phyloP scores from a whole-genome alignment of 1,284 basidiomycete genomes.

The Pyrrhoderma noxium region DNA sequence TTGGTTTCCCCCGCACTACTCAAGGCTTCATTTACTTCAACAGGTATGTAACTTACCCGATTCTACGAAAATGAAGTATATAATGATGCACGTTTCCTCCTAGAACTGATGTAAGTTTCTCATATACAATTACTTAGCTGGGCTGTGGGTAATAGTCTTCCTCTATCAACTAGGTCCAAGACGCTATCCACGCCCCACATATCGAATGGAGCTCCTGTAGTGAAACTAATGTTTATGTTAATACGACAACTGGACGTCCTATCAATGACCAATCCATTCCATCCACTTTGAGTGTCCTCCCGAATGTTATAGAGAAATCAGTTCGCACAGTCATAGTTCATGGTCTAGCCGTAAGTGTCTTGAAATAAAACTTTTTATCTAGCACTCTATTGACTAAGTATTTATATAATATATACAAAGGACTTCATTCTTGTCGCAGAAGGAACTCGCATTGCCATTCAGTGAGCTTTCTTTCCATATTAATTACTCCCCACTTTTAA shows the following conservation, averaged over 20 bases:
- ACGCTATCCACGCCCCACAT: conserved; percentile 53
- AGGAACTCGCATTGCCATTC: conserved; percentile 53
- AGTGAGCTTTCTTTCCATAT: conserved; percentile 26
- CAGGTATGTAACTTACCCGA: conserved; percentile 20
- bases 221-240: conserved; percentile 39
- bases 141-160: too few species aligned
- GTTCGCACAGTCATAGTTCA: conserved; percentile 33
- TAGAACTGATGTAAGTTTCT: conserved; percentile 34
- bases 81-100: conserved; percentile 11
- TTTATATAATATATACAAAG: too few species aligned
- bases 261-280: conserved; percentile 32
- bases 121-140: not conserved
- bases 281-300: conserved; percentile 32
- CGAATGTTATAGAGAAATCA: conserved; percentile 35
- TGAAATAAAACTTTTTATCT: conserved; percentile 3
- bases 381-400: not conserved
- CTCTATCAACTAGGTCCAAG: too few species aligned
- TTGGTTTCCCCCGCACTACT: conserved; percentile 48
- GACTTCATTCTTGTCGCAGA: conserved; percentile 51
- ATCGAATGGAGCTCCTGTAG: conserved; percentile 44
- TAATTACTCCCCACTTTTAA: not conserved
- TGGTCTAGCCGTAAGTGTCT: conserved; percentile 22
- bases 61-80: conserved; percentile 4
- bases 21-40: conserved; percentile 42
- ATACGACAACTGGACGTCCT: conserved; percentile 27